Evolutionary conservation across 2,329 filamentous ascomycete genomes (phyloP), one percentile per base, ranked within the genome.

Genomic region (Chaetoscypha palmicola): DNA sequence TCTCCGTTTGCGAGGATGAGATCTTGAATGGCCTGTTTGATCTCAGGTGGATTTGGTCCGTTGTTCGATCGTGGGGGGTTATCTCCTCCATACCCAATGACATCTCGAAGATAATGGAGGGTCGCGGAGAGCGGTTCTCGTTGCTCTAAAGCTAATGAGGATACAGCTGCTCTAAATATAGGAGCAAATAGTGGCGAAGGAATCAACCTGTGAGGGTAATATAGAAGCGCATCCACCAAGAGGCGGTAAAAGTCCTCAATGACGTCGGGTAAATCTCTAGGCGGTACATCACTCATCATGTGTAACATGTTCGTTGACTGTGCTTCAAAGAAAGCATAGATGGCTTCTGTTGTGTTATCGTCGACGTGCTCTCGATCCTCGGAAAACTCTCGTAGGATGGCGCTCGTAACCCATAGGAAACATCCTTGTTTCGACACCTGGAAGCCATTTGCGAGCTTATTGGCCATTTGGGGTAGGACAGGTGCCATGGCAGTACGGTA

Each of bases 401-500:
- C 88, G 52, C 90, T 86, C 2, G 91, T 96, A 1, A 92, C 91
- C 92, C 92, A 98, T n/a, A 98, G 73, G 73, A 98, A 98, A 63
- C 91, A 96, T 10, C 92, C 92, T 66, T 98, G 91, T 48, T 82
- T 79, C 9, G 91, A 96, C 14, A 77, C 75, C 43, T 84, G 76
- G 62, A 98, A 98, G 3, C 91, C 90, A 51, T 74, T 76, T 1
- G 87, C 87, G 45, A 98, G 76, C 65, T 91, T 94, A 56, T 91
- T 86, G 14, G 92, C 94, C 66, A 98, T 80, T 16, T 80, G 76
- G 1, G 86, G 85, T 34, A 98, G 74, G 35, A 98, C 69, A 19
- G 91, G 89, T 11, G 84, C 79, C 72, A 94, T 94, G 39, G 85
- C 85, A 2, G 84, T 92, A 53, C 92, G 80, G 65, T 97, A 97